phyloP scores from a whole-genome alignment of 192 early-diverging fungal species.

The Coemansia guatemalensis region DNA sequence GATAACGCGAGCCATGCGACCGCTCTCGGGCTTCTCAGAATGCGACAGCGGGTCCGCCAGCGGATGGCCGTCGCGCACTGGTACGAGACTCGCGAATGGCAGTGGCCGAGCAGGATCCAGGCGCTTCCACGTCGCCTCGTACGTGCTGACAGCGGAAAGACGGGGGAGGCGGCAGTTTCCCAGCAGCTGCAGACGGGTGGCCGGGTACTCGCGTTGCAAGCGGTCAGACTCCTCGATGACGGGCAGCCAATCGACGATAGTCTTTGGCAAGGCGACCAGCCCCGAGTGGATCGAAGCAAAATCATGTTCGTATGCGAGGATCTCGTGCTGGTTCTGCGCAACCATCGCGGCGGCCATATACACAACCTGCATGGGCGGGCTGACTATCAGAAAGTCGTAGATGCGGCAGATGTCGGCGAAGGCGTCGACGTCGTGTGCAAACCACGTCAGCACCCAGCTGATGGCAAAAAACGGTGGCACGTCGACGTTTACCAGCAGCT shows the following conservation, averaged over 20 bases:
- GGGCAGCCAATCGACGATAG: constrained; percentile 20
- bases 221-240: constrained; percentile 42
- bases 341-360: constrained; percentile 62
- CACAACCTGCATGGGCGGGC: constrained; percentile 60
- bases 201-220: constrained; percentile 37
- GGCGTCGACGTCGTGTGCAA: constrained; percentile 62
- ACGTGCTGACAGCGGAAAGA: constrained; percentile 38
- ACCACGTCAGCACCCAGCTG: constrained; percentile 77
- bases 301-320: constrained; percentile 40
- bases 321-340: constrained; percentile 16
- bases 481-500: constrained; percentile 35
- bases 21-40: background rate
- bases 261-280: constrained; percentile 29
- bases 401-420: constrained; percentile 56
- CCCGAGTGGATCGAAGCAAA: constrained; percentile 42
- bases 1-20: constrained; percentile 43
- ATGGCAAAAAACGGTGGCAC: constrained; percentile 68
- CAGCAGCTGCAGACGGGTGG: constrained; percentile 43
- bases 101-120: constrained; percentile 45
- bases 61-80: constrained; percentile 31
- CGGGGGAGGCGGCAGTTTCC: constrained; percentile 29
- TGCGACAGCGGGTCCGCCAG: constrained; percentile 6
- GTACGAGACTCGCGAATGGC: constrained; percentile 25
- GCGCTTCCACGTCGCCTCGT: constrained; percentile 42
- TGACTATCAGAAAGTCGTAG: constrained; percentile 64